phyloP scores from a whole-genome alignment of 2,329 filamentous ascomycete genomes.

The Blastomyces gilchristii region DNA sequence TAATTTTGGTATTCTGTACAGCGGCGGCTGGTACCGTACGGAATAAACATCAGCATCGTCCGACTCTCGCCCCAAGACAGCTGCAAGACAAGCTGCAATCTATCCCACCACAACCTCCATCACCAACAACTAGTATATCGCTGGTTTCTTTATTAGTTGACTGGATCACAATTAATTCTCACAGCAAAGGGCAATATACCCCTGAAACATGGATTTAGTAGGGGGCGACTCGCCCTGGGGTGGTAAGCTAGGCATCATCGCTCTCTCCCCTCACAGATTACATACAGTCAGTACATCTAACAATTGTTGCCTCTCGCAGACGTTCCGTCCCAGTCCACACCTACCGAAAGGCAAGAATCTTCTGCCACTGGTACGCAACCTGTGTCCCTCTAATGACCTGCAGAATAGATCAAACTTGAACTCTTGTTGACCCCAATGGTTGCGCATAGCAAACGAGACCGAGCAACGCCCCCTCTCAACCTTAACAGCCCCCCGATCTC shows the following conservation, averaged over 20 bases:
- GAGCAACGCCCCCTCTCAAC: constrained; percentile 23
- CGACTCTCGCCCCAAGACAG: background rate
- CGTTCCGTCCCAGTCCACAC: constrained; percentile 37
- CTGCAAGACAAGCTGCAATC: background rate
- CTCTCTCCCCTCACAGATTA: constrained; percentile 11
- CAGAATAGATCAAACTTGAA: background rate
- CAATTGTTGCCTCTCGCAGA: constrained; percentile 24
- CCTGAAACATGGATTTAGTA: constrained; percentile 31
- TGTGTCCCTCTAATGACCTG: background rate
- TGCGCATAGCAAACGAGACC: constrained; percentile 12
- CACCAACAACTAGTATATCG: background rate
- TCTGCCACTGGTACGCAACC: constrained; percentile 21
- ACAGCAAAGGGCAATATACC: background rate
- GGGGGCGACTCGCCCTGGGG: constrained; percentile 41
- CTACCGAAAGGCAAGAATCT: constrained; percentile 21
- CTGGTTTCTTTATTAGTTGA: background rate
- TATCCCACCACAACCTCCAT: background rate
- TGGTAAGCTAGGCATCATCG: constrained; percentile 31
- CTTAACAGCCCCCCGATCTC: constrained; percentile 38
- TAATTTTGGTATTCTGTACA: constrained; percentile 5
- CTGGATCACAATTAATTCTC: background rate
- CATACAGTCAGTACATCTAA: constrained; percentile 19
- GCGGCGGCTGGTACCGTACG: background rate
- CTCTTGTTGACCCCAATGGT: background rate
- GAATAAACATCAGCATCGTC: background rate